Base-by-base conservation (phyloP, 495 filamentous ascomycete genomes). In the Aspergillus nanangensis region DNA sequence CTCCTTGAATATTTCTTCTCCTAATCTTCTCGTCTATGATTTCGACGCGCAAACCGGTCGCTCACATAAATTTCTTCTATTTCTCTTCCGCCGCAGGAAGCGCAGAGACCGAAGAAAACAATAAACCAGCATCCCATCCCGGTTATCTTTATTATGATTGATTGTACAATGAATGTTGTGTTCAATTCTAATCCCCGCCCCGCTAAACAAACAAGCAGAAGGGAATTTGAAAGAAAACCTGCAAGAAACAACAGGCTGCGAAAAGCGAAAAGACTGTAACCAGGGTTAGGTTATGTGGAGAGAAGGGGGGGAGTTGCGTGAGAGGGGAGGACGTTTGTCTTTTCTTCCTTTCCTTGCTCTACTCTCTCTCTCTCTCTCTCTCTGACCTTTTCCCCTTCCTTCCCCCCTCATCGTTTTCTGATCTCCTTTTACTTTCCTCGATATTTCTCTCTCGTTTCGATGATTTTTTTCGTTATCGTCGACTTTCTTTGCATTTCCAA, bases 1-100 rank as follows among this genome's bases (percentile, higher is more conserved):
- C 53, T 47, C 50, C 41, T 48, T 56, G 42, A 39, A 44, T 39
- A 47, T 50, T 54, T n/a, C n/a, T n/a, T n/a, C n/a, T n/a, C 38
- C 47, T 51, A 51, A 46, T 49, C 50, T 55, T 59, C 56, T 58
- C 46, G 46, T 43, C 56, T 51, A 66, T 65, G 65, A 63, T 58
- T 62, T 59, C 48, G 42, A 31, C 63, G 63, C n/a, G 58, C 55
- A 54, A 44, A 42, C 48, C 47, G 51, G 41, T 8, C 31, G 8
- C 32, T 25, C 22, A 8, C 37, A 9, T 23, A 17, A 21, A 11
- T 11, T 39, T 39, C 14, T 17, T 39, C 9, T 5, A 8, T 39
- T 39, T 39, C 22, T 24, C 20, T n/a, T 45, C n/a, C 21, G 10
- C 10, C 25, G 25, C 5, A 11, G 25, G 25, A 29, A 29, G 25